Evolutionary conservation across 23 red algal species (phyloP), one percentile per base, ranked within the genome.

Genomic region (Gracilaria caudata): DNA sequence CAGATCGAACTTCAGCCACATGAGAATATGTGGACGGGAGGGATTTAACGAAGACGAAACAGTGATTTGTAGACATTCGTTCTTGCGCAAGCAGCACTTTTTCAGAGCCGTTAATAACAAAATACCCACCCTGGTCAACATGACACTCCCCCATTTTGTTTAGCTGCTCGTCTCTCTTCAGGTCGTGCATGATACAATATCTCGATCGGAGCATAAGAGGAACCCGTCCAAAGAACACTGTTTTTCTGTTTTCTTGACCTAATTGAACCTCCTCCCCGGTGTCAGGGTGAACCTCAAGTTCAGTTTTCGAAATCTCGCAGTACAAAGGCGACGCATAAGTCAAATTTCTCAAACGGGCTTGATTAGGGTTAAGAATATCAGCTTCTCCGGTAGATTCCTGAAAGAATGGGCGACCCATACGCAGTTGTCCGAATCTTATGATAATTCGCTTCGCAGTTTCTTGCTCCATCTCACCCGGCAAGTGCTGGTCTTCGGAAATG

Each of bases 51-150:
- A 99, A 99, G 3, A 99, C 97, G 64, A 91, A 96, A 64, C 95
- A 93, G 70, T 93, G 83, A 68, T 99, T 99, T 21, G 77, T 83
- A 5, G 89, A 84, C 97, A 99, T 99, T 33, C 97, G 86, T 70
- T 99, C 97, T 76, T 99, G 97, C 11, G 97, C 97, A 33, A 99
- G 82, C 28, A 99, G 81, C 23, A 95, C 97, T 84, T 99, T 99
- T 84, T 99, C 97, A 43, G 88, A 93, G 58, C 97, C 97, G 53
- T 99, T 99, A 56, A 99, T 99, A 29, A 99, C 78, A 82, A 99
- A 99, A 51, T 99, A 99, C 0, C 97, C 97, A 7, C 97, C 97
- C 79, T 99, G 97, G 65, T 99, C 97, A 61, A 95, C 93, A 38
- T 82, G 90, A 87, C 97, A 99, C 51, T 99, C 97, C 16, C 97